Conservation (phyloP, 2,329 filamentous ascomycete genomes). For the Aspergillus pseudotamarii region DNA sequence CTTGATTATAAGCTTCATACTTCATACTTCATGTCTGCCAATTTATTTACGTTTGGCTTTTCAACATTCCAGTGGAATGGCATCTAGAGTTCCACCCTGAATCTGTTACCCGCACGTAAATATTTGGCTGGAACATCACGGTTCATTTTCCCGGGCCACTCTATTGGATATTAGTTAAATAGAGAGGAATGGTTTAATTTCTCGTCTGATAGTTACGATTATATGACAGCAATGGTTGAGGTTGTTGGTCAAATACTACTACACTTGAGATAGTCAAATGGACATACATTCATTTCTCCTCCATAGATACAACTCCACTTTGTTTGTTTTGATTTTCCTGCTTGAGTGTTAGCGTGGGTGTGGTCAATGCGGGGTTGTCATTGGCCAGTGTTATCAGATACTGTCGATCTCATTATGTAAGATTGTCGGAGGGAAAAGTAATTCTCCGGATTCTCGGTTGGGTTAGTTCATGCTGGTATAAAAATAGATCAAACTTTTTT, state of each 20-base stretch:
- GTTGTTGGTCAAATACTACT: too few relatives aligned
- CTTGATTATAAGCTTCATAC: not conserved
- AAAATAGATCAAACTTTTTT: too few relatives aligned
- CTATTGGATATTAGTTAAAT: too few relatives aligned
- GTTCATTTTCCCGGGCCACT: not conserved
- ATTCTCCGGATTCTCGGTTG: not conserved
- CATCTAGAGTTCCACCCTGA: not conserved
- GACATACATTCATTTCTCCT: too few relatives aligned
- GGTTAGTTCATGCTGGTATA: too few relatives aligned
- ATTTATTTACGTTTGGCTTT: not conserved
- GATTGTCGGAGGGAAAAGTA: not conserved
- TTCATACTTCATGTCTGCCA: not conserved
- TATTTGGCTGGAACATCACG: not conserved
- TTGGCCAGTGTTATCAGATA: not conserved
- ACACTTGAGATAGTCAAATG: too few relatives aligned
- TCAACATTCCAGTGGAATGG: not conserved
- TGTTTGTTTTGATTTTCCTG: conserved; percentile 38
- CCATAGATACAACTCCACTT: not conserved
- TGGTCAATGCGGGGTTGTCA: not conserved
- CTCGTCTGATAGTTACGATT: not conserved
- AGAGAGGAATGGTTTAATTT: not conserved
- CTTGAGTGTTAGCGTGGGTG: conserved; percentile 15
- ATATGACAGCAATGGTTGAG: not conserved
- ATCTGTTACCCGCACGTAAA: conserved; percentile 1
- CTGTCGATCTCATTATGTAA: not conserved